Conservation (phyloP, 495 filamentous ascomycete species). For the Xylaria castorea region DNA sequence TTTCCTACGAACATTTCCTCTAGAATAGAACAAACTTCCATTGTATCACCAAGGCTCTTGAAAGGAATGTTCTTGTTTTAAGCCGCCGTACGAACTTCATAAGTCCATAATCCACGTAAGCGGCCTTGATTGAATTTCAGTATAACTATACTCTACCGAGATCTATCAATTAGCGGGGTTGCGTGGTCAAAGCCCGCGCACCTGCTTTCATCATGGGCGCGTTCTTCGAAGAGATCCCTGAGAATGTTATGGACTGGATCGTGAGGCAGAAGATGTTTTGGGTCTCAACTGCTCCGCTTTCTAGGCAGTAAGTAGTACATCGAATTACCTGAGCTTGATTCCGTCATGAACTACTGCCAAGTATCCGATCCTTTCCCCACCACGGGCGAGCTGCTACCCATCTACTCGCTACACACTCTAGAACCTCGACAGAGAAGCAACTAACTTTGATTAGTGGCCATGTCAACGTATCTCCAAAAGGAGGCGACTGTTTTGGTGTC, state of each 20-base stretch:
- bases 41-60: not conserved
- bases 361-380: not conserved
- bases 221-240: slow-evolving; percentile 67
- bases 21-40: not conserved
- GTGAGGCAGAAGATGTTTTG: slow-evolving; percentile 70
- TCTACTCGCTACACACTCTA: not conserved
- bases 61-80: not conserved
- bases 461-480: slow-evolving; percentile 77
- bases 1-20: not conserved
- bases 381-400: not conserved
- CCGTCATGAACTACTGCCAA: not conserved
- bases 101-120: not conserved
- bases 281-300: slow-evolving; percentile 69
- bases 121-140: not conserved
- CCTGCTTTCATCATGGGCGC: slow-evolving; percentile 57
- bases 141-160: not conserved
- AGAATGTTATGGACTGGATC: slow-evolving; percentile 63
- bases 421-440: not conserved
- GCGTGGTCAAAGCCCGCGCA: not conserved
- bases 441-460: slow-evolving; percentile 43
- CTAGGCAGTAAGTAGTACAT: slow-evolving; percentile 37
- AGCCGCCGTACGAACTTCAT: not conserved
- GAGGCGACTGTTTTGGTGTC: slow-evolving; percentile 64
- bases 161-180: not conserved
- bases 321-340: not conserved